Conservation (phyloP, 176 grass and related monocot species). For the Phyllostachys edulis region DNA sequence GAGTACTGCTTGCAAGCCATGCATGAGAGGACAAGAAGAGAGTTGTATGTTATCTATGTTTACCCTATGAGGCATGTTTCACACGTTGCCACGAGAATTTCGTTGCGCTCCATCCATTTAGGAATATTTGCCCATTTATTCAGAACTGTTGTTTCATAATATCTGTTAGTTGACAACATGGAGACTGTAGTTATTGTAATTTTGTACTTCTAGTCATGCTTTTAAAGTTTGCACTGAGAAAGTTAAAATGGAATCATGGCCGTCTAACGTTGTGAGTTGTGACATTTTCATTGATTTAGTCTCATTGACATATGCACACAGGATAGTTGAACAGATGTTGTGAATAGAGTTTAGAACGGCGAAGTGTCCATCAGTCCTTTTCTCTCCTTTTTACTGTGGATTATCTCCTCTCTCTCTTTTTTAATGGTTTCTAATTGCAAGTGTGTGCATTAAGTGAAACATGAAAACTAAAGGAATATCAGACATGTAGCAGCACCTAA, state of each 20-base stretch:
- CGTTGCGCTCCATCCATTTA: background rate
- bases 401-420: background rate
- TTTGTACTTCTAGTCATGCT: background rate
- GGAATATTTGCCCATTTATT: background rate
- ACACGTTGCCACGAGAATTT: background rate
- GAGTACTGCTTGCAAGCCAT: background rate
- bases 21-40: background rate
- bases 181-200: background rate
- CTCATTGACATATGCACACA: background rate
- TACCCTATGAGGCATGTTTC: background rate
- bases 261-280: background rate
- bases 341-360: background rate
- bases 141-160: background rate
- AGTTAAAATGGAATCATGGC: background rate
- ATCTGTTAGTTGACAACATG: background rate
- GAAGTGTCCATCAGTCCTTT: background rate
- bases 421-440: background rate
- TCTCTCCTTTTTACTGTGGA: background rate
- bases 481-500: background rate
- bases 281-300: background rate
- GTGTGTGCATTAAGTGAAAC: conserved; percentile 6
- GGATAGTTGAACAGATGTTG: background rate
- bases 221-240: background rate
- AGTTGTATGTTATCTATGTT: background rate
- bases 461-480: background rate